Conservation (phyloP, 2,329 filamentous ascomycete genomes). For the Aspergillus quadricinctus region DNA sequence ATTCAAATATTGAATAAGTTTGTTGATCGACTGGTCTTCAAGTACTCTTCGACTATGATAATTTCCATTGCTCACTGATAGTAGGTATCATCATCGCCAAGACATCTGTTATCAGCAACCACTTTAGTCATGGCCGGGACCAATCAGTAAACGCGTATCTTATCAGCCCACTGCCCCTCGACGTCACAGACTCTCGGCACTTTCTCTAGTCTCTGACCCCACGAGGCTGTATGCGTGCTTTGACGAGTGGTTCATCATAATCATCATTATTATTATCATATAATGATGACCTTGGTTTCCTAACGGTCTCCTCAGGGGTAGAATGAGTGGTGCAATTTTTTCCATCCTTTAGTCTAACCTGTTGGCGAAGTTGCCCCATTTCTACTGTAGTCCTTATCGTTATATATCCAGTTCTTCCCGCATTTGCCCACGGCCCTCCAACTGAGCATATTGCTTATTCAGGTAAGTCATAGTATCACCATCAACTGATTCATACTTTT, state of each 20-base stretch:
- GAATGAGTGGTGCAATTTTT: neutral
- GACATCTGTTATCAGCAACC: conserved; percentile 16
- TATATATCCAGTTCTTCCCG: neutral
- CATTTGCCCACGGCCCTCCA: neutral
- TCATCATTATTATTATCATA: neutral
- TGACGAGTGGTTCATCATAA: neutral
- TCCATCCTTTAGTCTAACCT: neutral
- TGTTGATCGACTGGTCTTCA: neutral
- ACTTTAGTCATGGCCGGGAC: conserved; percentile 18
- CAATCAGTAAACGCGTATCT: conserved; percentile 25
- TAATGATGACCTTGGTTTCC: neutral
- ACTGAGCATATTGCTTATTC: conserved; percentile 1
- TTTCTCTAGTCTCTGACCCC: neutral
- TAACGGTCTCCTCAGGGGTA: neutral
- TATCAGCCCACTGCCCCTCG: conserved; percentile 21
- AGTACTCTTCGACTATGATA: neutral
- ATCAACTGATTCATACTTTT: neutral
- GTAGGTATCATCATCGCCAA: conserved; percentile 7
- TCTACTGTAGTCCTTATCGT: neutral
- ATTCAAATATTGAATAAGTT: neutral
- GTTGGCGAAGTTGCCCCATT: neutral
- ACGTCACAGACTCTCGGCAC: conserved; percentile 5
- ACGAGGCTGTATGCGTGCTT: neutral
- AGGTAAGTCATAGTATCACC: conserved; percentile 3
- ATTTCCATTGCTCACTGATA: neutral